A percentile compares a stretch with the other conserved stretches of the same genome.
phyloP scores from a whole-genome alignment of 2,329 filamentous ascomycete species.

The Alternaria infectoria region DNA sequence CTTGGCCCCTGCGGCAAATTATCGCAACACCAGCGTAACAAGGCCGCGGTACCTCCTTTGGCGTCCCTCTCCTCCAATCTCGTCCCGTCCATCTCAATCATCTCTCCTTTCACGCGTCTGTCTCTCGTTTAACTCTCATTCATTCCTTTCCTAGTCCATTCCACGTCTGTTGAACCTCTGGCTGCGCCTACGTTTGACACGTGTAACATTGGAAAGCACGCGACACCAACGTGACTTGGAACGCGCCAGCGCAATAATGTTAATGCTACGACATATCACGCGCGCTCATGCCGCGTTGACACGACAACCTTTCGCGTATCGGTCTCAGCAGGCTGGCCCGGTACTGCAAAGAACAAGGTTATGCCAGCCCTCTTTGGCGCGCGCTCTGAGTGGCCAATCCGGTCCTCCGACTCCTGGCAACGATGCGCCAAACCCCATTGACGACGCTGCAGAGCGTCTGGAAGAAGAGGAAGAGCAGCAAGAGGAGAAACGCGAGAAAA shows the following conservation, averaged over 20 bases:
- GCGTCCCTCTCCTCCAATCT: neutral
- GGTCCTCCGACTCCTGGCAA: constrained; percentile 46
- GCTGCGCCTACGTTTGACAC: constrained; percentile 21
- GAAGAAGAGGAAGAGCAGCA: constrained; percentile 18
- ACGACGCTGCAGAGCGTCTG: constrained; percentile 43
- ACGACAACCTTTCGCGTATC: constrained; percentile 20
- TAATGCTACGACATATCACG: constrained; percentile 36
- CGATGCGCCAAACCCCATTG: constrained; percentile 47
- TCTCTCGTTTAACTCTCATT: constrained; percentile 11
- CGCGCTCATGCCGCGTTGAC: constrained; percentile 27
- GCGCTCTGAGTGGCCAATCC: constrained; percentile 42
- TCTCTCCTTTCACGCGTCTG: constrained; percentile 14
- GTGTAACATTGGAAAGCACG: constrained; percentile 21
- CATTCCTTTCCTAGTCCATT: constrained; percentile 18
- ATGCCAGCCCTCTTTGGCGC: constrained; percentile 19
- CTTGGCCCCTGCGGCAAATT: constrained; percentile 7
- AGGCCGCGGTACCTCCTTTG: constrained; percentile 4
- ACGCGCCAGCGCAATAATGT: constrained; percentile 34
- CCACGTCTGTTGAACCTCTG: constrained; percentile 2
- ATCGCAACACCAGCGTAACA: constrained; percentile 11
- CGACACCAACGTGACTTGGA: constrained; percentile 19
- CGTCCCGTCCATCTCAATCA: constrained; percentile 3
- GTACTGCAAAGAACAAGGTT: constrained; percentile 13
- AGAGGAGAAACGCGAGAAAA: constrained; percentile 16
- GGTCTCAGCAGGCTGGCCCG: constrained; percentile 35